Evolutionary conservation across 495 filamentous ascomycete species (phyloP).

Genomic region (Thermothielavioides terrestris): DNA sequence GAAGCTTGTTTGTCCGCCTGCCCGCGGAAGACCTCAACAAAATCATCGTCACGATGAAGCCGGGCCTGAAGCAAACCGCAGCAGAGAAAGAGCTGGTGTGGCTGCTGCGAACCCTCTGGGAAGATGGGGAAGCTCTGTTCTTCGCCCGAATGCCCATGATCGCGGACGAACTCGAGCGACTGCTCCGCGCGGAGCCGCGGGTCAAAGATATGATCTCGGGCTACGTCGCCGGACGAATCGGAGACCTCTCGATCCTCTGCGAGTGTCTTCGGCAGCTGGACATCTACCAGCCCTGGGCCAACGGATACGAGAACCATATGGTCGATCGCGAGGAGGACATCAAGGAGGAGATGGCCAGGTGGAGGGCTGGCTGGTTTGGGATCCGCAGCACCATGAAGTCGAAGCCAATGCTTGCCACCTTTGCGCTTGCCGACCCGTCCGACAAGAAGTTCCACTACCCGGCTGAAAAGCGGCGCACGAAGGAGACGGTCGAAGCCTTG

Average conservation of each 20-base stretch:
- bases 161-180: conserved; percentile 38
- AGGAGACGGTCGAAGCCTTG: conserved; percentile 30
- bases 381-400: conserved; percentile 13
- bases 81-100: conserved; percentile 23
- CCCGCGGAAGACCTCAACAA: background rate
- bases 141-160: conserved; percentile 25
- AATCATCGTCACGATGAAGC: background rate
- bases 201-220: conserved; percentile 32
- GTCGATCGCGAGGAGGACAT: conserved; percentile 15
- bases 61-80: conserved; percentile 10
- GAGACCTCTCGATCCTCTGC: conserved; percentile 37
- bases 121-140: conserved; percentile 19
- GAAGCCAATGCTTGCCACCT: background rate
- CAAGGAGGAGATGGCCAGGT: conserved; percentile 14
- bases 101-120: conserved; percentile 25
- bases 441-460: conserved; percentile 41
- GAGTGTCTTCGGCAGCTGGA: conserved; percentile 36
- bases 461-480: conserved; percentile 38
- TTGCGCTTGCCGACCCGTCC: conserved; percentile 21
- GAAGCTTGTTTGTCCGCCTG: conserved; percentile 19
- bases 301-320: conserved; percentile 22
- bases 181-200: conserved; percentile 30
- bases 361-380: conserved; percentile 5
- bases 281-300: conserved; percentile 43
- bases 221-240: conserved; percentile 26